Evolutionary conservation across 2,329 filamentous ascomycete species (phyloP).

Genomic region (Cytospora paraplurivora): DNA sequence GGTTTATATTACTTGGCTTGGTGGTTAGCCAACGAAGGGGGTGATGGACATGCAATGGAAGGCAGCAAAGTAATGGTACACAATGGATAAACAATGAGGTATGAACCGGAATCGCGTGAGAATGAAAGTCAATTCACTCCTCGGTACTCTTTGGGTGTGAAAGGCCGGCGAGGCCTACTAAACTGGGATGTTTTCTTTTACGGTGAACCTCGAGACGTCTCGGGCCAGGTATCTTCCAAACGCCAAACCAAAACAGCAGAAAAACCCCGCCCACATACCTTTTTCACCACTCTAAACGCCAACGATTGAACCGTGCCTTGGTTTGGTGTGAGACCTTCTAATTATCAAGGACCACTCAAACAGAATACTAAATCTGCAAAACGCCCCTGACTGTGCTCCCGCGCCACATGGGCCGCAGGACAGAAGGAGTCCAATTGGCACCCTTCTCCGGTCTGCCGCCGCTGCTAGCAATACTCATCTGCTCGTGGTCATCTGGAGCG

Average conservation of each 20-base stretch:
- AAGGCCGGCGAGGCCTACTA: background rate
- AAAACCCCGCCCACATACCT: background rate
- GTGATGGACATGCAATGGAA: background rate
- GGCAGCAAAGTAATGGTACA: background rate
- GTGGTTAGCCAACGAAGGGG: background rate
- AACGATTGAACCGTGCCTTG: background rate
- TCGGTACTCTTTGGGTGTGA: background rate
- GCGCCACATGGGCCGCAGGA: constrained; percentile 3
- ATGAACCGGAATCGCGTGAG: background rate
- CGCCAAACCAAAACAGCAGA: constrained; percentile 1
- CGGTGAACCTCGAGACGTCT: constrained; percentile 4
- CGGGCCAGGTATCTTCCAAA: constrained; percentile 13
- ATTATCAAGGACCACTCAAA: background rate
- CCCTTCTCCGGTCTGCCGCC: constrained; percentile 9
- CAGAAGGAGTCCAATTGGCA: background rate
- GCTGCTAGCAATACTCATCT: background rate
- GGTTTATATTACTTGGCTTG: constrained; percentile 1
- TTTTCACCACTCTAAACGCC: constrained; percentile 12
- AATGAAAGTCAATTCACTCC: background rate
- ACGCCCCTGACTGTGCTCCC: constrained; percentile 15
- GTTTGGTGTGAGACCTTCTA: background rate
- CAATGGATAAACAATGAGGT: background rate
- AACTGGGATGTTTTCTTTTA: background rate
- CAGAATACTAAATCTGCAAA: background rate
- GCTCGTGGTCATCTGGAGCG: background rate